Conservation (phyloP, 805 yeast species). For the Ogataea allantospora region DNA sequence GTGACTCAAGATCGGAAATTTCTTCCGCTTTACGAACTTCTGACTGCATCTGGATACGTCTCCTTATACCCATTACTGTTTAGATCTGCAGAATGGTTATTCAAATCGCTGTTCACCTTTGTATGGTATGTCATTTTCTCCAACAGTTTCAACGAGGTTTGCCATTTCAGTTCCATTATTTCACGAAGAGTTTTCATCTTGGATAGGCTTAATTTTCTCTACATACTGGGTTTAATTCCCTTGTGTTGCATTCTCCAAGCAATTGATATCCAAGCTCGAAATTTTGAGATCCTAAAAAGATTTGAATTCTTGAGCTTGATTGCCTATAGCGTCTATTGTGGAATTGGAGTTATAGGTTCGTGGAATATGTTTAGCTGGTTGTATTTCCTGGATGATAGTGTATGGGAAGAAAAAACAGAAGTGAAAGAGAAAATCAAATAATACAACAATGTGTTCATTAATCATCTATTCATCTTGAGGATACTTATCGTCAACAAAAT, state of each 20-base stretch:
- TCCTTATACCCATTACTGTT: slow-evolving; percentile 84
- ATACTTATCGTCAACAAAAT: slow-evolving; percentile 1
- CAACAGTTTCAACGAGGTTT: slow-evolving; percentile 68
- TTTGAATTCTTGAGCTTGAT: slow-evolving; percentile 77
- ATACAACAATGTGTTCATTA: slow-evolving; percentile 1
- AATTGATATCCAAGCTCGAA: slow-evolving; percentile 55
- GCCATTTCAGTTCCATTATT: slow-evolving; percentile 41
- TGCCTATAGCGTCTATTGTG: slow-evolving; percentile 82
- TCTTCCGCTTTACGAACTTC: slow-evolving; percentile 65
- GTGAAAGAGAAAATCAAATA: slow-evolving; percentile 6
- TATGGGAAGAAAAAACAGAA: slow-evolving; percentile 44
- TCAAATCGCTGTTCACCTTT: slow-evolving; percentile 74
- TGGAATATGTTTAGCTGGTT: slow-evolving; percentile 91
- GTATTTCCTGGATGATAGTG: slow-evolving; percentile 76
- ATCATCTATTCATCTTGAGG: slow-evolving; percentile 2
- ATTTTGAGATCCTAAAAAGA: slow-evolving; percentile 51
- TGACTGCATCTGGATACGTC: slow-evolving; percentile 78
- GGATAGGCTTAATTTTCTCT: slow-evolving; percentile 67
- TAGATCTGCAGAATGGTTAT: slow-evolving; percentile 74
- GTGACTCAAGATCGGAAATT: slow-evolving; percentile 70
- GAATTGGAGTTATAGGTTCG: slow-evolving; percentile 77
- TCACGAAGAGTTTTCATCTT: slow-evolving; percentile 55
- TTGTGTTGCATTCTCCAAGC: slow-evolving; percentile 47
- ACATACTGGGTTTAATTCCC: slow-evolving; percentile 65
- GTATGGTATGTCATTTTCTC: slow-evolving; percentile 83